Base-by-base conservation (phyloP, 2,329 filamentous ascomycete genomes). In the Fusarium dlaminii region DNA sequence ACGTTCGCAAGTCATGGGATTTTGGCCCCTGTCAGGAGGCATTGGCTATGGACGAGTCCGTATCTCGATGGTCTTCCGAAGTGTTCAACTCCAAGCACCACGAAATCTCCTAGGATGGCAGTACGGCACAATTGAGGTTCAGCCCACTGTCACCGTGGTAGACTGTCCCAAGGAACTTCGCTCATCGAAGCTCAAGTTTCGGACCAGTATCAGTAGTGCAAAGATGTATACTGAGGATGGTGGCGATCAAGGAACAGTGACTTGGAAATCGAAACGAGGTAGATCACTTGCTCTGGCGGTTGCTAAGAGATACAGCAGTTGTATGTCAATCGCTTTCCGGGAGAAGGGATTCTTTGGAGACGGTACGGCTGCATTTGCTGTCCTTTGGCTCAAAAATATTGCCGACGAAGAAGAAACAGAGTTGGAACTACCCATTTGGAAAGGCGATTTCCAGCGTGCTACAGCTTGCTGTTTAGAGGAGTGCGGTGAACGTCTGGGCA, bases 41-140 rank as follows among this genome's bases (percentile, higher is more conserved):
- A 87, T 94, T n/a, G 93, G 92, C 7, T 93, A 90, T 73, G 93
- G 93, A 4, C 87, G 91, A 46, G 87, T 89, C 43, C 86, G 92
- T 17, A 86, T 95, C 63, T 94, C 91, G 22, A 86, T 94, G 84
- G 90, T 94, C 6, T 94, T 93, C 87, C 88, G 93, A 49, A 92
- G 91, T 63, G 86, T 94, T 6, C 87, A 91, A 66, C 81, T 93
- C 3, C 87, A 92, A 74, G 82, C 90, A 5, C 90, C 90, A 3
- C 83, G 81, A 11, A 85, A 89, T 57, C 80, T 91, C 37, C 82
- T 90, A 2, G 93, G 93, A 4, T 94, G 92, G 91, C 90, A 93
- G 30, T 92, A 90, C 63, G 93, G 92, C 10, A 94, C 92, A 1
- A 78, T 94, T 1, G 90, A 93, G 70, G 83, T 94, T 46, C 85